Conservation (phyloP, 306 rosid species). For the Rosa rugosa region DNA sequence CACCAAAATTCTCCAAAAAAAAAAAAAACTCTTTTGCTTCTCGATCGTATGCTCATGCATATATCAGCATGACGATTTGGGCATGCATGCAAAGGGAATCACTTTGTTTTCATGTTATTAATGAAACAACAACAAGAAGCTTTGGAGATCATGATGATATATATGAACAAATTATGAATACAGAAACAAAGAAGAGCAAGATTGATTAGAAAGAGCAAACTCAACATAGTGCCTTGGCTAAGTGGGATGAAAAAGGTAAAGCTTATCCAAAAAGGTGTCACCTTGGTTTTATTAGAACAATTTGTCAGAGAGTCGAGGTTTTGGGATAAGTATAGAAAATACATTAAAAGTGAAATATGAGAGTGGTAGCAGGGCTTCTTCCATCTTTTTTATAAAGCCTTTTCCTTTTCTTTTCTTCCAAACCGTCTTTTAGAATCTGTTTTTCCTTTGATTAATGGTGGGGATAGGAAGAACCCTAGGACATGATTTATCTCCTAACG, state of each 20-base stretch:
- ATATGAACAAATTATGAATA: constrained; percentile 24
- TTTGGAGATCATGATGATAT: constrained; percentile 20
- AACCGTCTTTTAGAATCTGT: constrained; percentile 30
- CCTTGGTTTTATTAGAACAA: constrained; percentile 29
- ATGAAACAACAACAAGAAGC: background rate
- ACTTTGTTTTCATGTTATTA: constrained; percentile 20
- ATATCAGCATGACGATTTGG: constrained; percentile 50
- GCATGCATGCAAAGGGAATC: background rate
- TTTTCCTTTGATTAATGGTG: constrained; percentile 13
- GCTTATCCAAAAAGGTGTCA: constrained; percentile 36
- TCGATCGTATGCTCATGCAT: constrained; percentile 1
- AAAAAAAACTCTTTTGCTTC: background rate
- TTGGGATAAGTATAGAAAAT: constrained; percentile 31
- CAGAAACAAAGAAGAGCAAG: constrained; percentile 20
- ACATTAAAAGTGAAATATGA: constrained; percentile 18
- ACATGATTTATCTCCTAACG: constrained; percentile 23
- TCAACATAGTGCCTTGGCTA: background rate
- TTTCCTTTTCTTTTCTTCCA: constrained; percentile 5
- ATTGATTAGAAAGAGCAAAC: constrained; percentile 24
- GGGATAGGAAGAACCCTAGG: constrained; percentile 31
- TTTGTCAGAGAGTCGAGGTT: constrained; percentile 24
- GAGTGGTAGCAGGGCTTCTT: constrained; percentile 15
- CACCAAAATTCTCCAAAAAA: background rate
- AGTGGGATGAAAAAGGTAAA: constrained; percentile 38
- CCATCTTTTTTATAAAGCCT: constrained; percentile 19